A percentile compares a stretch with the other conserved stretches of the same genome.
These are phyloP conservation scores for Neocatenulostroma microsporum DNA, from an alignment of 2,329 filamentous ascomycete genomes.

Conservation along the genomic window DNA sequence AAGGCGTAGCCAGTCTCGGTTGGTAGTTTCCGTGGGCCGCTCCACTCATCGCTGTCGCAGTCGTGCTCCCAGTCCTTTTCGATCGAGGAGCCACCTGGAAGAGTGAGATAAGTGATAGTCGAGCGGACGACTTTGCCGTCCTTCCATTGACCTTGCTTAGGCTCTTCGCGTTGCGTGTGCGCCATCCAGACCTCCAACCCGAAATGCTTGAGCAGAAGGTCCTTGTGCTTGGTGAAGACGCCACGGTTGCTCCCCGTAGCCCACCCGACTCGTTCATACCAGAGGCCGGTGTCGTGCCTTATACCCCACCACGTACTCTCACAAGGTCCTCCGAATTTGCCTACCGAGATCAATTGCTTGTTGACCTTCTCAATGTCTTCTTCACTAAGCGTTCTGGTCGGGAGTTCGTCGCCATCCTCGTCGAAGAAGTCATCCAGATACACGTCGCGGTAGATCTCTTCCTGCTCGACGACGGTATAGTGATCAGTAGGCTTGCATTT, in stretches of 20 bases:
- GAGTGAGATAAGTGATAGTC: neutral
- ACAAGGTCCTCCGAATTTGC: neutral
- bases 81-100: too few species aligned
- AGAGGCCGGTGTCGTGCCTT: neutral
- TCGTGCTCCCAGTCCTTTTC: too few species aligned
- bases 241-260: neutral
- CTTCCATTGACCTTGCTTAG: neutral
- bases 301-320: neutral
- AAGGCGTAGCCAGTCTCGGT: neutral
- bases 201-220: constrained; percentile 1
- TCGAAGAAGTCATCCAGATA: too few species aligned
- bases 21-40: neutral
- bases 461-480: too few species aligned
- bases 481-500: too few species aligned
- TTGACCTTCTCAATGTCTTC: neutral
- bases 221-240: constrained; percentile 1
- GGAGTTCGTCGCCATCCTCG: neutral
- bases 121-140: neutral
- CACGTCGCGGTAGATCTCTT: too few species aligned
- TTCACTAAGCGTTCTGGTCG: neutral
- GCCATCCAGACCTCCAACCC: constrained; percentile 5
- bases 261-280: neutral
- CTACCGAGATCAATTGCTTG: neutral
- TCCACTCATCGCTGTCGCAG: neutral
- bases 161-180: neutral